Evolutionary conservation across 73 alveolate species (phyloP).

Genomic region (Paramecium caudatum): DNA sequence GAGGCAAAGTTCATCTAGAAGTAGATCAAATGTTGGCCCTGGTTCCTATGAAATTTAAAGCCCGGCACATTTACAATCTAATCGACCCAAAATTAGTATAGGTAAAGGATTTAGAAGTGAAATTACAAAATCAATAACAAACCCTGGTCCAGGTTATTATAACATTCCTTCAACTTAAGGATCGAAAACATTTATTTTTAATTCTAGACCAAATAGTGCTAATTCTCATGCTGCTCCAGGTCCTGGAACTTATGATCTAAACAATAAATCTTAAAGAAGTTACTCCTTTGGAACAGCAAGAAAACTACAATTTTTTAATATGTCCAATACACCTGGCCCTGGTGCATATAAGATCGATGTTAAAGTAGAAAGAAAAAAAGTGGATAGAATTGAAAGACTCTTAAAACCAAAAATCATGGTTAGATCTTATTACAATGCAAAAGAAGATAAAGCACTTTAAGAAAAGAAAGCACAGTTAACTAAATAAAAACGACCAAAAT

Average conservation of each 20-base stretch:
- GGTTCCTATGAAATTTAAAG: slow-evolving; percentile 12
- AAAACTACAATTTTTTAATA: not conserved
- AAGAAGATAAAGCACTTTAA: not conserved
- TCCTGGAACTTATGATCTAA: slow-evolving; percentile 32
- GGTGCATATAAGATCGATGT: slow-evolving; percentile 21
- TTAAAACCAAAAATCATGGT: slow-evolving; percentile 22
- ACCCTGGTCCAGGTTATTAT: slow-evolving; percentile 27
- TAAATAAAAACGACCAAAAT: slow-evolving; percentile 7
- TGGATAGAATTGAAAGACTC: slow-evolving; percentile 32
- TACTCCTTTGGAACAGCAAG: not conserved
- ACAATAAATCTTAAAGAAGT: not conserved
- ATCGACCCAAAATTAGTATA: slow-evolving; percentile 7
- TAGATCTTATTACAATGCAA: slow-evolving; percentile 22
- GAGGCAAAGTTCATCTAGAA: not conserved
- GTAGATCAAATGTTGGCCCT: not conserved
- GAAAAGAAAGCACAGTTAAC: not conserved
- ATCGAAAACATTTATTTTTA: slow-evolving; percentile 23
- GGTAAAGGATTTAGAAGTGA: not conserved
- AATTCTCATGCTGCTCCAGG: not conserved
- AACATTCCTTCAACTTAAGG: not conserved
- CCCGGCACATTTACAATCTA: not conserved
- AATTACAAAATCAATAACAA: not conserved
- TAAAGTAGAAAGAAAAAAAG: slow-evolving; percentile 25
- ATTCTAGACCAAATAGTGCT: slow-evolving; percentile 13
- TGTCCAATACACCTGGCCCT: slow-evolving; percentile 28